Evolutionary conservation across 495 filamentous ascomycete species (phyloP).

Genomic region (Aspergillus coremiiformis): DNA sequence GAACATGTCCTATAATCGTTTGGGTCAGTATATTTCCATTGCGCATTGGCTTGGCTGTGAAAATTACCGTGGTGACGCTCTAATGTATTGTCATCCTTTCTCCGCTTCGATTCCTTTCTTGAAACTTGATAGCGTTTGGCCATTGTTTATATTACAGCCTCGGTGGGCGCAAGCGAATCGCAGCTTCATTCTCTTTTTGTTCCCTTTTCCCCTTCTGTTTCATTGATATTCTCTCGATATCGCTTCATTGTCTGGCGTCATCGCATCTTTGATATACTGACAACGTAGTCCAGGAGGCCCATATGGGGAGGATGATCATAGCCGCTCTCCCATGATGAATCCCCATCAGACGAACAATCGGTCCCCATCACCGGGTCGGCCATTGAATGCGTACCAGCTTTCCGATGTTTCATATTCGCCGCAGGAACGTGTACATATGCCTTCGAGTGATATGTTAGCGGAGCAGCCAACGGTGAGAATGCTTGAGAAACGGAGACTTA

Average conservation of each 20-base stretch:
- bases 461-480: constrained; percentile 63
- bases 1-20: constrained; percentile 57
- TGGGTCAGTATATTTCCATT: constrained; percentile 49
- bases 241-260: background rate
- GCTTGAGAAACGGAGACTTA: background rate
- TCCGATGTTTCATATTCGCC: constrained; percentile 56
- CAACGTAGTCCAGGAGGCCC: constrained; percentile 26
- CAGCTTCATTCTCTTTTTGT: background rate
- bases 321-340: constrained; percentile 46
- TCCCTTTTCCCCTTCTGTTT: background rate
- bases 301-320: constrained; percentile 51
- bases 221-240: background rate
- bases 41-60: constrained; percentile 11
- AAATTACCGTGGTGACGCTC: constrained; percentile 8
- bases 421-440: constrained; percentile 58
- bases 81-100: constrained; percentile 12
- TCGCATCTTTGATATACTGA: constrained; percentile 8
- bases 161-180: background rate
- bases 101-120: constrained; percentile 17
- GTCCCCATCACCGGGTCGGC: constrained; percentile 49
- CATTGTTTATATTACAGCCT: background rate
- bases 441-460: constrained; percentile 59
- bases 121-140: constrained; percentile 10
- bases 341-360: constrained; percentile 48
- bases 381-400: constrained; percentile 61